Percentiles rank a stretch among this genome's conserved stretches.
Conservation (phyloP, 106 monocot species). For the Phalaenopsis equestris region DNA sequence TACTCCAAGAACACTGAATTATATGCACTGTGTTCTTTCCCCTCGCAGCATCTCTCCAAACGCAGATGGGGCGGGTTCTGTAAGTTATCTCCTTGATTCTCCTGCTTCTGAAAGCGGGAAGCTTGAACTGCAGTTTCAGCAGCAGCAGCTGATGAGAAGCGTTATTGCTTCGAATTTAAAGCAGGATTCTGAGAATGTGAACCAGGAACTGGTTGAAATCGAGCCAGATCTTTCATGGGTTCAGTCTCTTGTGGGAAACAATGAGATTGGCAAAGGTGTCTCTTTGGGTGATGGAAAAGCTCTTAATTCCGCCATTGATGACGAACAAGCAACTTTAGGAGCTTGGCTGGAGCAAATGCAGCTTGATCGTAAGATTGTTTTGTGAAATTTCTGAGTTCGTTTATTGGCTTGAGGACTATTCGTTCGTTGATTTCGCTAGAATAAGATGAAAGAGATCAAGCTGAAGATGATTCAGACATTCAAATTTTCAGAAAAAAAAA, state of each 20-base stretch:
- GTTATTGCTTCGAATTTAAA: conserved; percentile 23
- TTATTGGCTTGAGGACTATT: no score
- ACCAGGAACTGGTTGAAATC: conserved; percentile 5
- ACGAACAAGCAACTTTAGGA: conserved; percentile 16
- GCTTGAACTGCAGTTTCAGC: conserved; percentile 21
- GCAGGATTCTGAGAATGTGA: background rate
- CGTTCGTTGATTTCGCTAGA: no score
- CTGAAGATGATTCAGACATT: no score
- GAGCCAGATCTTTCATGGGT: conserved; percentile 84
- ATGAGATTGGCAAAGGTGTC: conserved; percentile 10
- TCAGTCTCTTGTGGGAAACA: conserved; percentile 49
- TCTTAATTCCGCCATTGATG: background rate
- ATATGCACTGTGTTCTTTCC: conserved; percentile 22
- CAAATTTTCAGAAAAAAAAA: no score
- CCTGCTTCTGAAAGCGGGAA: conserved; percentile 54
- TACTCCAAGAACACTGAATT: conserved; percentile 22
- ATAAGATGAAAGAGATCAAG: no score
- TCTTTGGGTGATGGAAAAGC: background rate
- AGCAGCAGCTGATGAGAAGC: conserved; percentile 32
- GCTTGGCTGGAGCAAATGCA: conserved; percentile 23
- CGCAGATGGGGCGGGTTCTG: conserved; percentile 26
- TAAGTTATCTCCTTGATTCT: conserved; percentile 28
- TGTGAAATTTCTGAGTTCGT: background rate
- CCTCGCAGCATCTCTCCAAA: conserved; percentile 53
- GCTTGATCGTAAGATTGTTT: conserved; percentile 7